Evolutionary conservation across 148 eudicot species (phyloP).

Genomic region (Arctostaphylos glauca): DNA sequence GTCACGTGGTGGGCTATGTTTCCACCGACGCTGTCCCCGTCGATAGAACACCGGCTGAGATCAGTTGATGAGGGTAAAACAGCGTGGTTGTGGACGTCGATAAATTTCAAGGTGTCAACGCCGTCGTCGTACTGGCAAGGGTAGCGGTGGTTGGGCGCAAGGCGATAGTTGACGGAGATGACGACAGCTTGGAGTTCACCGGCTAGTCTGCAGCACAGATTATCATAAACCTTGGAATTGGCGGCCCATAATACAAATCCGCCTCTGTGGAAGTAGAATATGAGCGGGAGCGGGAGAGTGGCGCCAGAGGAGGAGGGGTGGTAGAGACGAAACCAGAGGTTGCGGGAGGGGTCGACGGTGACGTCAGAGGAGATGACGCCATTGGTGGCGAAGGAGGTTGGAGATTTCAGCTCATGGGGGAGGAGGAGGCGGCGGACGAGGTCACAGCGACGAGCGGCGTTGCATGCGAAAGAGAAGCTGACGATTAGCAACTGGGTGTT

Average conservation of each 20-base stretch:
- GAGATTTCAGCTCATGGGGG: neutral
- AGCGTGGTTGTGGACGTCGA: conserved; percentile 16
- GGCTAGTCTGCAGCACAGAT: conserved; percentile 2
- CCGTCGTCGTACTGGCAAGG: conserved; percentile 7
- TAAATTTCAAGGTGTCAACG: conserved; percentile 14
- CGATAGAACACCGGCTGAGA: conserved; percentile 33
- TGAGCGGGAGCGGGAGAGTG: neutral
- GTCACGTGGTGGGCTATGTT: conserved; percentile 45
- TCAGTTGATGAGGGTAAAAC: conserved; percentile 23
- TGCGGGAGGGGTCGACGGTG: conserved; percentile 4
- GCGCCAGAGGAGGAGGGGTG: neutral
- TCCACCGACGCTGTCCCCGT: conserved; percentile 48
- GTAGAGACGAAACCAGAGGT: conserved; percentile 13
- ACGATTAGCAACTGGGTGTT: neutral
- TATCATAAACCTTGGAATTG: neutral
- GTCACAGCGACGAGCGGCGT: neutral
- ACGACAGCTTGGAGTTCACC: neutral
- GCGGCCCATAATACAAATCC: neutral
- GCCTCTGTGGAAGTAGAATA: conserved; percentile 12
- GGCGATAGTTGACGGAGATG: conserved; percentile 13
- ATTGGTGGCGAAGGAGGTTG: neutral
- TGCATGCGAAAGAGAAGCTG: neutral
- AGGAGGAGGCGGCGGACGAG: neutral
- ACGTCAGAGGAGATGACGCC: neutral
- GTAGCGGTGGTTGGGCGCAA: conserved; percentile 1